A percentile compares a stretch with the other conserved stretches of the same genome.
phyloP scores from a whole-genome alignment of 2,329 filamentous ascomycete genomes.

The Keithomyces neogunnii region DNA sequence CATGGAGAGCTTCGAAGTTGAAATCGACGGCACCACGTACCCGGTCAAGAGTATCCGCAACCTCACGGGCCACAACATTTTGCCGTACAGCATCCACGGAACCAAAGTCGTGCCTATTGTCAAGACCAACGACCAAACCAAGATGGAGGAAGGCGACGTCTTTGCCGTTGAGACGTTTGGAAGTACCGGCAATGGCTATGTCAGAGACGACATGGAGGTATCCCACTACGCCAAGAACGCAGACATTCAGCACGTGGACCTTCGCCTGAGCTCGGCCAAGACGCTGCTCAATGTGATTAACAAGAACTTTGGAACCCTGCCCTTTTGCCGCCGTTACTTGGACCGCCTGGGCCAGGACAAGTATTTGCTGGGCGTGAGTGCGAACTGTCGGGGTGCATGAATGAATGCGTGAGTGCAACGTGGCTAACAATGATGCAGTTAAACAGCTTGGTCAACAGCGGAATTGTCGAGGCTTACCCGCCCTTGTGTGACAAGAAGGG shows the following conservation, averaged over 20 bases:
- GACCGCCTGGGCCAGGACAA: conserved; percentile 92
- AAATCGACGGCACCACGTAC: conserved; percentile 69
- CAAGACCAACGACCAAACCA: conserved; percentile 77
- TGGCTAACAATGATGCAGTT: conserved; percentile 39
- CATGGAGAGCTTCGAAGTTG: conserved; percentile 89
- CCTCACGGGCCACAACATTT: conserved; percentile 83
- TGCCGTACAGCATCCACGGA: conserved; percentile 83
- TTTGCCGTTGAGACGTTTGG: conserved; percentile 97
- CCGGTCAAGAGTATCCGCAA: conserved; percentile 82
- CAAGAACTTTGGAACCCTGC: conserved; percentile 91
- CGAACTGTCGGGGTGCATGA: conserved; percentile 6
- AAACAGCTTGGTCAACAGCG: conserved; percentile 74
- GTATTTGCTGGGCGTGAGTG: conserved; percentile 74
- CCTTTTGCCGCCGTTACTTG: conserved; percentile 83
- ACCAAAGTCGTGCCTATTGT: conserved; percentile 92
- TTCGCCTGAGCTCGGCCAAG: conserved; percentile 76
- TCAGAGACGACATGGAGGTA: conserved; percentile 79
- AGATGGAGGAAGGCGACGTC: conserved; percentile 96
- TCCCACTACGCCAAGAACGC: conserved; percentile 77
- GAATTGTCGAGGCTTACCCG: conserved; percentile 85
- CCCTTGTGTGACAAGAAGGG: conserved; percentile 88
- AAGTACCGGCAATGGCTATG: conserved; percentile 82
- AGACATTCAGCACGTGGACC: conserved; percentile 66
- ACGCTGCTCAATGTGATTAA: conserved; percentile 80
- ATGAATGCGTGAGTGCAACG: background rate